phyloP scores from a whole-genome alignment of 208 protist genomes.

The Borovskyia barvae region DNA sequence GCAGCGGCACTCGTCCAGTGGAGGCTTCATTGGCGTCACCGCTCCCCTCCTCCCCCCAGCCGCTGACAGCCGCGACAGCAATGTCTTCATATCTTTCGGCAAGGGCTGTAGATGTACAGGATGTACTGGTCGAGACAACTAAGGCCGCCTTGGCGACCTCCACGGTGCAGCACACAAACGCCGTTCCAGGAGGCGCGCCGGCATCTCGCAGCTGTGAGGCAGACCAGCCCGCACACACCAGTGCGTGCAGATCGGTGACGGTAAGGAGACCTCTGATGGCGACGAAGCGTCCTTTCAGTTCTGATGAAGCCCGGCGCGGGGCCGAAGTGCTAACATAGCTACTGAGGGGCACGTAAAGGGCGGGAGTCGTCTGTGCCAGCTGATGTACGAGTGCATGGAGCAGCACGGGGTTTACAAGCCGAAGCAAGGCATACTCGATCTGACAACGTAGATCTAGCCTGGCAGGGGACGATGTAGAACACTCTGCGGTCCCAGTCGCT shows the following conservation, averaged over 20 bases:
- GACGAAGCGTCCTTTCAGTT: neutral
- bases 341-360: too few species aligned
- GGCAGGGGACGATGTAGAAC: too few species aligned
- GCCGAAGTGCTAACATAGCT: too few species aligned
- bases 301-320: neutral
- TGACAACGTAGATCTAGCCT: too few species aligned
- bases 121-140: too few species aligned
- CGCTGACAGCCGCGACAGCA: neutral
- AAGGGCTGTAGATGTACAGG: too few species aligned
- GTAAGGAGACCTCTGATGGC: conserved; percentile 21
- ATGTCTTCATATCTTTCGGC: conserved; percentile 8
- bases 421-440: conserved; percentile 32
- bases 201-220: conserved; percentile 6
- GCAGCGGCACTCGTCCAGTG: too few species aligned
- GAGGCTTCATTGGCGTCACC: too few species aligned
- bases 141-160: conserved; percentile 11
- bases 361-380: conserved; percentile 1
- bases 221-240: conserved; percentile 20
- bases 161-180: conserved; percentile 15
- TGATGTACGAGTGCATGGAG: conserved; percentile 9
- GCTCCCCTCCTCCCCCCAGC: conserved; percentile 1
- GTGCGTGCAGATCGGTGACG: conserved; percentile 20
- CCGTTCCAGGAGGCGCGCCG: conserved; percentile 12
- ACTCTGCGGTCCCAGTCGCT: too few species aligned
- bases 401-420: conserved; percentile 19